Conservation (phyloP, 2,329 filamentous ascomycete genomes). For the Ophiosphaerella narmari region DNA sequence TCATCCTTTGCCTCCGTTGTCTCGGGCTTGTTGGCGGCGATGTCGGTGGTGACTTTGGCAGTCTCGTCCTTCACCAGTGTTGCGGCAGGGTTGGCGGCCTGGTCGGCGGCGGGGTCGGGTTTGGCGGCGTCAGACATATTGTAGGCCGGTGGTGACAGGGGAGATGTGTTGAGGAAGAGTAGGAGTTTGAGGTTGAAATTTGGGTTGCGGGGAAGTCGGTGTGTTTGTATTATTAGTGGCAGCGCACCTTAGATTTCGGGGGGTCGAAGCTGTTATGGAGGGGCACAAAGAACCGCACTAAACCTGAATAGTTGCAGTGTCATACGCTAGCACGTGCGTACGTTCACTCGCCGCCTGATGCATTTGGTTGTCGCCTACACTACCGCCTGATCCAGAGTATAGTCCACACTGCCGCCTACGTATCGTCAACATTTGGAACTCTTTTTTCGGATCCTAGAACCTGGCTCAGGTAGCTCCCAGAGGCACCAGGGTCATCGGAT, state of each 20-base stretch:
- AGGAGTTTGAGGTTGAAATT: slow-evolving; percentile 7
- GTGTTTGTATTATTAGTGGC: slow-evolving; percentile 23
- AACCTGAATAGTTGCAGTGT: slow-evolving; percentile 4
- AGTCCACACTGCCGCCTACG: too few species aligned
- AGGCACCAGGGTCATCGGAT: too few species aligned
- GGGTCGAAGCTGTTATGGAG: slow-evolving; percentile 28
- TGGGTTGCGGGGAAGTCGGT: slow-evolving; percentile 4
- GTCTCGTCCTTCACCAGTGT: slow-evolving; percentile 51
- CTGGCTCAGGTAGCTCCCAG: too few species aligned
- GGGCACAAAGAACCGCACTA: slow-evolving; percentile 12
- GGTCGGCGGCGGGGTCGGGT: slow-evolving; percentile 48
- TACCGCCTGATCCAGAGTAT: too few species aligned
- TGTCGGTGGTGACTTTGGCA: slow-evolving; percentile 49
- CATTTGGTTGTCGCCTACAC: too few species aligned
- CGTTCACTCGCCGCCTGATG: slow-evolving; percentile 10
- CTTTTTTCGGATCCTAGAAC: too few species aligned
- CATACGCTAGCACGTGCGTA: slow-evolving; percentile 15
- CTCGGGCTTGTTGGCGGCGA: slow-evolving; percentile 32
- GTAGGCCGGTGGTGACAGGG: neutral
- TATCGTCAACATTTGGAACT: too few species aligned
- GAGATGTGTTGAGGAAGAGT: slow-evolving; percentile 1
- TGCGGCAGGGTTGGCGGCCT: slow-evolving; percentile 45
- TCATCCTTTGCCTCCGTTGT: slow-evolving; percentile 50
- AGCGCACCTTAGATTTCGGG: slow-evolving; percentile 28
- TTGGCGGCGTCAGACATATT: slow-evolving; percentile 47